Conservation (phyloP, 2,329 filamentous ascomycete species). For the Dryadomyces quercivorus region DNA sequence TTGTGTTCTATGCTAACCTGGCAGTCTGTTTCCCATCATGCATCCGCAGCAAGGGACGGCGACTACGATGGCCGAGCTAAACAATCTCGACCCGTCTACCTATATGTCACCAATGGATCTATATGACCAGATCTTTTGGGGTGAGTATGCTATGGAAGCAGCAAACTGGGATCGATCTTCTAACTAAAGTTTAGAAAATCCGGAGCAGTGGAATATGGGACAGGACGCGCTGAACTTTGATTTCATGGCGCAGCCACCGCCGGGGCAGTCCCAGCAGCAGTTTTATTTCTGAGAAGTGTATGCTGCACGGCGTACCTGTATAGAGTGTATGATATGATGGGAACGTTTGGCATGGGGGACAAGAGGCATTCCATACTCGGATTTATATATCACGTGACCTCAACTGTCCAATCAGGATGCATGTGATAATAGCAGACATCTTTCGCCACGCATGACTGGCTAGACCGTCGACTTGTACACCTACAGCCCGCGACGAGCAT, state of each 20-base stretch:
- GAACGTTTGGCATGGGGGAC: not conserved
- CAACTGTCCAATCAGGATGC: not conserved
- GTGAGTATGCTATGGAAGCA: slow-evolving; percentile 25
- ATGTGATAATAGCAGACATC: not conserved
- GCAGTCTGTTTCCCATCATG: slow-evolving; percentile 20
- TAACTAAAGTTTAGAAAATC: slow-evolving; percentile 32
- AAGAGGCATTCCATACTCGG: too few species aligned
- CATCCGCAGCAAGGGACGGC: slow-evolving; percentile 10
- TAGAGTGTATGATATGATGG: not conserved
- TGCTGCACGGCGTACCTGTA: not conserved
- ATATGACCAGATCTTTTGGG: slow-evolving; percentile 57
- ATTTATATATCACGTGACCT: not conserved
- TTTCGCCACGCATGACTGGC: too few species aligned
- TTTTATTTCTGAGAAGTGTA: slow-evolving; percentile 36
- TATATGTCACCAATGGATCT: slow-evolving; percentile 57
- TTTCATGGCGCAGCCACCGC: slow-evolving; percentile 46
- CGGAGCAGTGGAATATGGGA: slow-evolving; percentile 44
- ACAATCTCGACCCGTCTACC: slow-evolving; percentile 38
- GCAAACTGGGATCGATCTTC: not conserved
- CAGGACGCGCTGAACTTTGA: slow-evolving; percentile 48
- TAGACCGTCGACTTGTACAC: too few species aligned
- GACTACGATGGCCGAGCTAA: slow-evolving; percentile 26
- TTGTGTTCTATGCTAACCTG: not conserved
- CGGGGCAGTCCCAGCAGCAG: slow-evolving; percentile 41
- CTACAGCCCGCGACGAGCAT: slow-evolving; percentile 20